phyloP scores from a whole-genome alignment of 73 alveolate genomes.

The Blepharisma stoltei region DNA sequence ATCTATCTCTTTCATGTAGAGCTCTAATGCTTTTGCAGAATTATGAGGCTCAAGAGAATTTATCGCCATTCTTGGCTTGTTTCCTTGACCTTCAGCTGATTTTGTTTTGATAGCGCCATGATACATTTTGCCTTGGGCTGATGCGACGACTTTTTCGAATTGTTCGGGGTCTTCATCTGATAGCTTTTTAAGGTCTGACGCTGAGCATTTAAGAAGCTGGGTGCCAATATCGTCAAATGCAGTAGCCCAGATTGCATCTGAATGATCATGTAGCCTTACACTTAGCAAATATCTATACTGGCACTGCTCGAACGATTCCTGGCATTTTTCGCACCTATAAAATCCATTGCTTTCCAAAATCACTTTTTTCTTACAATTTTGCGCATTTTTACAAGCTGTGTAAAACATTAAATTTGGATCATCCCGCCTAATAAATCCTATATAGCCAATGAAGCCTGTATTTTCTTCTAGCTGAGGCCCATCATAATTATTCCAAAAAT shows the following conservation, averaged over 20 bases:
- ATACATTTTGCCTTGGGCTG: too few relatives aligned
- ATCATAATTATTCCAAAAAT: neutral
- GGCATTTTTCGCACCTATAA: slow-evolving; percentile 21
- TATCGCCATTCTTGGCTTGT: too few relatives aligned
- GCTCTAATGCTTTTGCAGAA: too few relatives aligned
- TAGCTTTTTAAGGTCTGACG: neutral
- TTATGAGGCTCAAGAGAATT: too few relatives aligned
- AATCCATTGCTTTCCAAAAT: neutral
- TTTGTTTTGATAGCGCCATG: too few relatives aligned
- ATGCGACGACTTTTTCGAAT: too few relatives aligned
- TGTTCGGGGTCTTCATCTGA: too few relatives aligned
- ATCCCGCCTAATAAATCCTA: neutral
- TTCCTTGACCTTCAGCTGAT: too few relatives aligned
- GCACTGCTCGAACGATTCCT: slow-evolving; percentile 5
- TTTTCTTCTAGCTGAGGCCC: neutral
- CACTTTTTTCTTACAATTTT: slow-evolving; percentile 16
- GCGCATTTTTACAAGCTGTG: slow-evolving; percentile 19
- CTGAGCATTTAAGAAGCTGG: neutral
- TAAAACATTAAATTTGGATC: slow-evolving; percentile 15
- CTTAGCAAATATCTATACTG: neutral
- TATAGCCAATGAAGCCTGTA: neutral
- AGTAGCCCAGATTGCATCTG: slow-evolving; percentile 12
- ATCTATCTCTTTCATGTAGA: too few relatives aligned
- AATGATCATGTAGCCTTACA: neutral
- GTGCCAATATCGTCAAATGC: slow-evolving; percentile 8